phyloP scores from a whole-genome alignment of 257 asterid genomes.

The Verbena officinalis region DNA sequence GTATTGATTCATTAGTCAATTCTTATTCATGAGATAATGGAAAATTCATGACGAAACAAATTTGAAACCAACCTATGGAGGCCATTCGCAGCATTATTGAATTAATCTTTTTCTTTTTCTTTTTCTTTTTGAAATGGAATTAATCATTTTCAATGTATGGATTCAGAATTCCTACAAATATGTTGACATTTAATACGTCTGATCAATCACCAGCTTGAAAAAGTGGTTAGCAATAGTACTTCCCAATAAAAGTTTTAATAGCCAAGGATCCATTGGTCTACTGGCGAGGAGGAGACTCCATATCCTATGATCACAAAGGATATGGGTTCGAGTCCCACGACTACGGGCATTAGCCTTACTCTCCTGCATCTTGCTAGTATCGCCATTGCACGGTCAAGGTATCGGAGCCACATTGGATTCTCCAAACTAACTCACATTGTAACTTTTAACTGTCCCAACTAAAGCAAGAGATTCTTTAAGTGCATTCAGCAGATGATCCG shows the following conservation, averaged over 20 bases:
- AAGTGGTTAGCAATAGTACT: too few relatives aligned
- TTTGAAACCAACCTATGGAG: conserved; percentile 4
- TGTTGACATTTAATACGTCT: not conserved
- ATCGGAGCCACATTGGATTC: not conserved
- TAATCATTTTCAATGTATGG: conserved; percentile 10
- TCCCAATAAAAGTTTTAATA: too few relatives aligned
- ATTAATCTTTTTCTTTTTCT: too few relatives aligned
- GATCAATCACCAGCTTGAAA: conserved; percentile 5
- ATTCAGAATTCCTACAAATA: not conserved
- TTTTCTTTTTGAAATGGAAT: too few relatives aligned
- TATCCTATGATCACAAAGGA: too few relatives aligned
- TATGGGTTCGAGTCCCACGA: too few relatives aligned
- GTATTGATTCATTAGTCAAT: not conserved
- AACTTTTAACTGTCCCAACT: conserved; percentile 85
- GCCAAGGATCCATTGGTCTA: too few relatives aligned
- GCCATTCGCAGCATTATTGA: too few relatives aligned
- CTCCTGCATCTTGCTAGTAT: too few relatives aligned
- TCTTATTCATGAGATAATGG: conserved; percentile 2
- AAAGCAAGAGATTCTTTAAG: conserved; percentile 62
- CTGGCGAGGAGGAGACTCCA: too few relatives aligned
- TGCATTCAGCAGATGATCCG: conserved; percentile 71
- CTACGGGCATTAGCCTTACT: too few relatives aligned
- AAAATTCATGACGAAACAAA: conserved; percentile 4
- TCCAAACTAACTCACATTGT: conserved; percentile 24
- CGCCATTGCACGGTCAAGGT: not conserved